Evolutionary conservation across 108 stramenopile genomes (phyloP).

Genomic region (Pseudonitzschia multiseries): DNA sequence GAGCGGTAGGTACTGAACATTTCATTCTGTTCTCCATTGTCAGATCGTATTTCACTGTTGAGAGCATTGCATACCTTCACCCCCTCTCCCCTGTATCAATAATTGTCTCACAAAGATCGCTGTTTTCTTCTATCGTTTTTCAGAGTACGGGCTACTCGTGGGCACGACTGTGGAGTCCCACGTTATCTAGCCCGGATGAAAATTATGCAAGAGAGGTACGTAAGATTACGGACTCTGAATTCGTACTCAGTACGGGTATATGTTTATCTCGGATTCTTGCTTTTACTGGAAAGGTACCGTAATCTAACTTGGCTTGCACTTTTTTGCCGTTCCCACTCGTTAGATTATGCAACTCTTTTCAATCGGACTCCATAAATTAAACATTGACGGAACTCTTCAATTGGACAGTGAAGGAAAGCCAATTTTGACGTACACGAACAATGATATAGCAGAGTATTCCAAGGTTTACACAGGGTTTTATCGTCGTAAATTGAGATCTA

Average conservation of each 20-base stretch:
- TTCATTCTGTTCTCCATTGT: conserved; percentile 19
- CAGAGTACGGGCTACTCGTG: conserved; percentile 5
- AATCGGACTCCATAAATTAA: conserved; percentile 58
- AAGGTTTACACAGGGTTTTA: conserved; percentile 56
- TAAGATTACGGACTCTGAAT: not conserved
- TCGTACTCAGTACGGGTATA: not conserved
- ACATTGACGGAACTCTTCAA: conserved; percentile 60
- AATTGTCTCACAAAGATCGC: not conserved
- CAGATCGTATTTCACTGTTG: not conserved
- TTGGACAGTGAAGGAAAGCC: conserved; percentile 39
- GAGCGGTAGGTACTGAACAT: conserved; percentile 43
- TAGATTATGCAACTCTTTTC: conserved; percentile 72
- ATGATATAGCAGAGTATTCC: conserved; percentile 56
- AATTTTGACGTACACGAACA: conserved; percentile 61
- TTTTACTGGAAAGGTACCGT: no score
- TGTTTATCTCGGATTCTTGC: no score
- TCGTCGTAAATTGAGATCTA: conserved; percentile 40
- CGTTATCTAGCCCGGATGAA: conserved; percentile 26
- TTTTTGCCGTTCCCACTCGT: not conserved
- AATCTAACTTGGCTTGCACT: not conserved
- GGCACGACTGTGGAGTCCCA: not conserved
- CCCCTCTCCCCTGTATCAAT: no score
- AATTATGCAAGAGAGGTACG: conserved; percentile 45
- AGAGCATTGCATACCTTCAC: not conserved
- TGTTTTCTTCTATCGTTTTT: not conserved